Evolutionary conservation across 768 basidiomycete genomes (phyloP).

Genomic region (Trametopsis cervina): DNA sequence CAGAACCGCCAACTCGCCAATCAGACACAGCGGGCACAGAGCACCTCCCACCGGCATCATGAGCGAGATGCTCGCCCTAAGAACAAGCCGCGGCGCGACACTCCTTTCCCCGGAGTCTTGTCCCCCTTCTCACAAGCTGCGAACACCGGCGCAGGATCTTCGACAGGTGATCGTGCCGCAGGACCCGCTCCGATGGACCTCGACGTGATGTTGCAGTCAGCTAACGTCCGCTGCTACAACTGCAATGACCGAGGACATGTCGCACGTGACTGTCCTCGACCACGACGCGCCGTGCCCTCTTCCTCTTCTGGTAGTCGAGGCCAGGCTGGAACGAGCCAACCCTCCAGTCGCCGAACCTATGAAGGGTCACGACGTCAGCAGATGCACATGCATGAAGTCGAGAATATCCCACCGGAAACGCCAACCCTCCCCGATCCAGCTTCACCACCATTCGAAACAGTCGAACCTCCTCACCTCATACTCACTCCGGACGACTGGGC

Average conservation of each 20-base stretch:
- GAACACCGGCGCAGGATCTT: neutral
- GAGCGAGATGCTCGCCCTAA: too few species aligned
- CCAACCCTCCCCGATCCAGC: neutral
- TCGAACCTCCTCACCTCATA: neutral
- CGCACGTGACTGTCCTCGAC: neutral
- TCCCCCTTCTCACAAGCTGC: neutral
- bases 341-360: neutral
- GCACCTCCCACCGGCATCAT: too few species aligned
- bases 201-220: neutral
- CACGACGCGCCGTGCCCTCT: neutral
- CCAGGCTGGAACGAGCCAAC: neutral
- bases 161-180: neutral
- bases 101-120: neutral
- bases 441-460: neutral
- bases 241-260: neutral
- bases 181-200: neutral
- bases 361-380: neutral
- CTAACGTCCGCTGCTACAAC: neutral
- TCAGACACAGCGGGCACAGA: too few species aligned
- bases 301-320: neutral
- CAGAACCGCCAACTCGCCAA: too few species aligned
- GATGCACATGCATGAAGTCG: neutral
- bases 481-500: neutral
- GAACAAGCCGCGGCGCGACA: neutral
- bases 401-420: too few species aligned